Conservation (phyloP, 768 basidiomycete genomes). For the Kondoa malvinella region DNA sequence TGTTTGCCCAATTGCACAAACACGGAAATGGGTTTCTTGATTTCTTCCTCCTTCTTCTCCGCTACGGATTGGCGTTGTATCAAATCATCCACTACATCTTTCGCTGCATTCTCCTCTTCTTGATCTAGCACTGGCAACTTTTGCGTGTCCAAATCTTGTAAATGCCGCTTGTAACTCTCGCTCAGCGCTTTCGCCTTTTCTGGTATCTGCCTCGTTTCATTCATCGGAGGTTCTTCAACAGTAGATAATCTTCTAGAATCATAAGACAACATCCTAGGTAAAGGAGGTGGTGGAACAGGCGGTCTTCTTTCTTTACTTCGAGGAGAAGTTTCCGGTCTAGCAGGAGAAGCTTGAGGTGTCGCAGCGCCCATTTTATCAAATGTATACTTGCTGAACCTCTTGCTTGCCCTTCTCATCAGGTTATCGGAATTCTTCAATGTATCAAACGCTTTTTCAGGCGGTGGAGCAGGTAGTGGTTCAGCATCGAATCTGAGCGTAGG, state of each 20-base stretch:
- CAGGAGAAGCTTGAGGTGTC: constrained; percentile 11
- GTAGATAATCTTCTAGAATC: background rate
- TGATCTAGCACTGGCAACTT: background rate
- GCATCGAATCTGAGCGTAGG: background rate
- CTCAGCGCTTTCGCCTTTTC: background rate
- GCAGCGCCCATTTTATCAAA: constrained; percentile 77
- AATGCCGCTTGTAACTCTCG: background rate
- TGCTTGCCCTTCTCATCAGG: constrained; percentile 78
- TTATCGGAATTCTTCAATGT: constrained; percentile 72
- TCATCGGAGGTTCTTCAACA: background rate
- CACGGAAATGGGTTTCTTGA: constrained; percentile 39
- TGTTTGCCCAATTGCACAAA: constrained; percentile 45
- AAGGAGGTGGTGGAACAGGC: background rate
- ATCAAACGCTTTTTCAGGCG: constrained; percentile 44
- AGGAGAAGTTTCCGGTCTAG: background rate
- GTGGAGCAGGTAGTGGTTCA: background rate
- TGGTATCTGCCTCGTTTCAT: no score
- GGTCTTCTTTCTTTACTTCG: background rate
- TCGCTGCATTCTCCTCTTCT: background rate
- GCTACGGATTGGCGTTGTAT: background rate
- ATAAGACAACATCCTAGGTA: background rate
- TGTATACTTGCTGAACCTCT: constrained; percentile 87
- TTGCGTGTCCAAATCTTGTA: background rate
- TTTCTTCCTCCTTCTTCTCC: background rate
- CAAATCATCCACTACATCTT: background rate